These are phyloP conservation scores for Solanum peruvianum DNA, from an alignment of 257 asterid species.

Conservation along the genomic window DNA sequence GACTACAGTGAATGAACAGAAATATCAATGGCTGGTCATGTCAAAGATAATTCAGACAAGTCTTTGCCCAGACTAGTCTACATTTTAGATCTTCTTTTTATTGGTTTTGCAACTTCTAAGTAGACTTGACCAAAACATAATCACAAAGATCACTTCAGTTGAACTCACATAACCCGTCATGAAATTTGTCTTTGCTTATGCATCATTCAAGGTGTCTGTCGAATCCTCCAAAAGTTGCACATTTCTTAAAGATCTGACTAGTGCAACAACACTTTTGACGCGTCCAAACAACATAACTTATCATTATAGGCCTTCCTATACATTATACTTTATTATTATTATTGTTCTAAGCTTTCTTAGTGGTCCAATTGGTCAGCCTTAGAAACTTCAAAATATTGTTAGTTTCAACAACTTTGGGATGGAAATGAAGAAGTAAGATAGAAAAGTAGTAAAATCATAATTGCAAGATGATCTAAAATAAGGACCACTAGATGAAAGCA, in stretches of 20 bases:
- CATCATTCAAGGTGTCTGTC: neutral
- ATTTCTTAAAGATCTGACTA: neutral
- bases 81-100: neutral
- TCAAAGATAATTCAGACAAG: conserved; percentile 18
- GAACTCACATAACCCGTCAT: neutral
- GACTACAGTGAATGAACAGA: conserved; percentile 37
- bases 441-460: neutral
- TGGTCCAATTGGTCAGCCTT: neutral
- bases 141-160: neutral
- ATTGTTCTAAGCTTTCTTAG: neutral
- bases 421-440: neutral
- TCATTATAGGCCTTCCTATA: neutral
- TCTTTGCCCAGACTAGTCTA: neutral
- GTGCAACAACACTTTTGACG: neutral
- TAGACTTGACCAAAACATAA: conserved; percentile 4
- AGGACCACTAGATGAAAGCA: conserved; percentile 1
- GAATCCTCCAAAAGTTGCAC: neutral
- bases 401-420: neutral
- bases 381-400: neutral
- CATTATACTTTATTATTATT: too few relatives aligned
- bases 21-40: conserved; percentile 59
- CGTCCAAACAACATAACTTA: neutral
- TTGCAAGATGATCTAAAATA: neutral
- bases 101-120: neutral
- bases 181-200: neutral